Percentiles rank a stretch among this genome's conserved stretches.
phyloP scores from a whole-genome alignment of 345 rosid genomes.

The Citrus unshiu region DNA sequence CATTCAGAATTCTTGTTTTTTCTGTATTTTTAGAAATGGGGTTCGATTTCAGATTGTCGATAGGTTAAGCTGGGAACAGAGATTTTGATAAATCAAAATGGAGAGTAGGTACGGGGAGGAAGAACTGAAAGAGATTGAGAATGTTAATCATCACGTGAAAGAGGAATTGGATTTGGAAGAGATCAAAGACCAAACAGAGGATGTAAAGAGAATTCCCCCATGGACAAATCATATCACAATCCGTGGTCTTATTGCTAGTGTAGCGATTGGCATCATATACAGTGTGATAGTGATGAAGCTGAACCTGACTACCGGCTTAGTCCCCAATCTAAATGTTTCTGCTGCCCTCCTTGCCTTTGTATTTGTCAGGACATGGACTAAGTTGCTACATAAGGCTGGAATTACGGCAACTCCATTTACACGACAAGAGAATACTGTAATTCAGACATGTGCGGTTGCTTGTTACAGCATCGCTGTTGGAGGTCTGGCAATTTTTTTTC shows the following conservation, averaged over 20 bases:
- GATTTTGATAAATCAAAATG: slow-evolving; percentile 2
- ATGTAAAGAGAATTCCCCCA: slow-evolving; percentile 49
- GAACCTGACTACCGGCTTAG: slow-evolving; percentile 87
- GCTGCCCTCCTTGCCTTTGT: slow-evolving; percentile 88
- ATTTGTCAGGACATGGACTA: slow-evolving; percentile 73
- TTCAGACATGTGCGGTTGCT: slow-evolving; percentile 94
- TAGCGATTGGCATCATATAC: slow-evolving; percentile 69
- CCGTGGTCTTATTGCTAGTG: slow-evolving; percentile 67
- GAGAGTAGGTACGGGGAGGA: slow-evolving; percentile 17
- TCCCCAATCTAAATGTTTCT: slow-evolving; percentile 95
- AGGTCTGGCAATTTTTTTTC: slow-evolving; percentile 35
- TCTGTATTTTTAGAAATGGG: not conserved
- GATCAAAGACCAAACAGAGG: slow-evolving; percentile 34
- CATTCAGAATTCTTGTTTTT: not conserved
- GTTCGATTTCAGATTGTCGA: not conserved
- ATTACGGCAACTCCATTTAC: slow-evolving; percentile 69
- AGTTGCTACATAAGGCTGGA: slow-evolving; percentile 71
- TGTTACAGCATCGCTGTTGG: slow-evolving; percentile 91
- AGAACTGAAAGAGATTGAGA: slow-evolving; percentile 29
- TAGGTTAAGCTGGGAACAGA: not conserved
- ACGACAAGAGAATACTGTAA: slow-evolving; percentile 82
- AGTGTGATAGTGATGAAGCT: slow-evolving; percentile 88
- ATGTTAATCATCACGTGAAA: not conserved
- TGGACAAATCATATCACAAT: slow-evolving; percentile 85
- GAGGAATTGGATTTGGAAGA: slow-evolving; percentile 22